phyloP scores from a whole-genome alignment of 371 early-diverging fungal species.

The Syncephalastrum monosporum region DNA sequence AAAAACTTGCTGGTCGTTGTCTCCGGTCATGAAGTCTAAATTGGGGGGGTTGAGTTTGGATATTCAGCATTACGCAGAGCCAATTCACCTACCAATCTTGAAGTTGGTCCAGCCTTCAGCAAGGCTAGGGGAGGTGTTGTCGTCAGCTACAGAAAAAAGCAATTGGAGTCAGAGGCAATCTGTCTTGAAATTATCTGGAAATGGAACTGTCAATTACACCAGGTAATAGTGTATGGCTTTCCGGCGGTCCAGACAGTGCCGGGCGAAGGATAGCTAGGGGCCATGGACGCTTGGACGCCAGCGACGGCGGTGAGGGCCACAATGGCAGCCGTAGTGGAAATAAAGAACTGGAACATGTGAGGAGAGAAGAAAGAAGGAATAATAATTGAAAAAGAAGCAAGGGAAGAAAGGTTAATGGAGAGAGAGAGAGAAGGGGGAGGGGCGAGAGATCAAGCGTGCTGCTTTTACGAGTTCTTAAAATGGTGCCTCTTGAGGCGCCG shows the following conservation, averaged over 20 bases:
- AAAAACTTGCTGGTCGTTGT: slow-evolving; percentile 26
- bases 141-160: slow-evolving; percentile 15
- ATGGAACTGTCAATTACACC: slow-evolving; percentile 30
- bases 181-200: too few relatives aligned
- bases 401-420: slow-evolving; percentile 4
- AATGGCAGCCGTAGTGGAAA: slow-evolving; percentile 10
- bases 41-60: background rate
- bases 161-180: too few relatives aligned
- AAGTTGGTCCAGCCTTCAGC: slow-evolving; percentile 26
- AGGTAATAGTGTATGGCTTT: slow-evolving; percentile 36
- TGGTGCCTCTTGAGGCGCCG: slow-evolving; percentile 5
- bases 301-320: slow-evolving; percentile 12
- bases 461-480: slow-evolving; percentile 7
- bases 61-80: background rate
- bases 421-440: background rate
- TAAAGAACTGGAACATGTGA: background rate
- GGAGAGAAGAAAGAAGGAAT: slow-evolving; percentile 2
- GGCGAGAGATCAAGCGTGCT: slow-evolving; percentile 2
- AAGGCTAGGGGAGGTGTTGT: slow-evolving; percentile 14
- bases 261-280: slow-evolving; percentile 47
- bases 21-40: slow-evolving; percentile 42
- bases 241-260: slow-evolving; percentile 47
- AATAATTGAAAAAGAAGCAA: slow-evolving; percentile 2
- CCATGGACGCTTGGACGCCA: slow-evolving; percentile 22
- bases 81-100: slow-evolving; percentile 25